phyloP scores from a whole-genome alignment of 345 rosid genomes.

The Gossypium herbaceum region DNA sequence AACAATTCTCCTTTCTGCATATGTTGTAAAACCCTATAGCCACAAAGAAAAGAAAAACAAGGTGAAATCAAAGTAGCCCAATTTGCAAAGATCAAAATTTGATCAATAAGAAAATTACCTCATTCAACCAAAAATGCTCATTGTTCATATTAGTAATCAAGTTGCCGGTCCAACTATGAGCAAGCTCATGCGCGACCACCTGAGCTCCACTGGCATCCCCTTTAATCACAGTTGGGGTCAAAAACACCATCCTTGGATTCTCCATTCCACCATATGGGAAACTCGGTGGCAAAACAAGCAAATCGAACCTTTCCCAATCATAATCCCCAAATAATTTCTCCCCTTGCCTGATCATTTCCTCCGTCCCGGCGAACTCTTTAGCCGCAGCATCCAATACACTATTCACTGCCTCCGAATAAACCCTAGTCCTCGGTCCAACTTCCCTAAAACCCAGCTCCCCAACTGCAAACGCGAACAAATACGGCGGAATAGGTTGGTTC shows the following conservation, averaged over 20 bases:
- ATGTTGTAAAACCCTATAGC: conserved; percentile 81
- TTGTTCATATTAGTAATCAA: conserved; percentile 81
- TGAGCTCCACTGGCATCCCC: conserved; percentile 88
- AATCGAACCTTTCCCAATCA: conserved; percentile 88
- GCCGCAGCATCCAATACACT: conserved; percentile 72
- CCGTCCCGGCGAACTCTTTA: conserved; percentile 77
- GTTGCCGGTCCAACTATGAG: conserved; percentile 95
- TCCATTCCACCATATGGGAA: conserved; percentile 96
- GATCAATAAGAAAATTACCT: conserved; percentile 38
- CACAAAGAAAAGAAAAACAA: conserved; percentile 15
- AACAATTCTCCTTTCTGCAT: conserved; percentile 93
- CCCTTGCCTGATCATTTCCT: conserved; percentile 84
- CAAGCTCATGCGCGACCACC: conserved; percentile 88
- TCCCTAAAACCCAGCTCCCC: conserved; percentile 79
- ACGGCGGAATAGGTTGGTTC: conserved; percentile 94
- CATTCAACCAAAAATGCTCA: conserved; percentile 95
- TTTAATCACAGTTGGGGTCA: conserved; percentile 88
- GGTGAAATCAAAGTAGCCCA: background rate
- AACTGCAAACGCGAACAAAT: conserved; percentile 82
- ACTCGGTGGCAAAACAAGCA: conserved; percentile 85
- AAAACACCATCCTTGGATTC: conserved; percentile 83
- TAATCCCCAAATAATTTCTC: conserved; percentile 74
- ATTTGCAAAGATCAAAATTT: background rate
- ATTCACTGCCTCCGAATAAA: conserved; percentile 57
- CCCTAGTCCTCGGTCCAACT: conserved; percentile 86